A percentile compares a stretch with the other conserved stretches of the same genome.
phyloP scores from a whole-genome alignment of 1,139 yeast genomes.

The Candida frijolesensis region DNA sequence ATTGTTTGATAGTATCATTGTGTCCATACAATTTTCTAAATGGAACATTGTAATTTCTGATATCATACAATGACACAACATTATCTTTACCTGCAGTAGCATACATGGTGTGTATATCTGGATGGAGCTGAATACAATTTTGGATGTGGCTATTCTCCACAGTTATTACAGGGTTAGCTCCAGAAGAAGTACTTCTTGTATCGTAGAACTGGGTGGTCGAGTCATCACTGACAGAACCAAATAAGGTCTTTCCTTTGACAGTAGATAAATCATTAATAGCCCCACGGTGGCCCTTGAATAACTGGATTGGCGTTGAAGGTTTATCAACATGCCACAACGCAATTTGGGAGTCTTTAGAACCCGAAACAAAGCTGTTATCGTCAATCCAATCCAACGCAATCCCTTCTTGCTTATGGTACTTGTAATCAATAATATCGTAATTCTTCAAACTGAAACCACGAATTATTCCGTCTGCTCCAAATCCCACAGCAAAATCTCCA shows the following conservation, averaged over 20 bases:
- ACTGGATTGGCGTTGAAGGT: slow-evolving; percentile 44
- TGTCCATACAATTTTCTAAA: slow-evolving; percentile 55
- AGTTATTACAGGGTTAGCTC: slow-evolving; percentile 43
- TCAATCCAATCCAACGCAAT: slow-evolving; percentile 68
- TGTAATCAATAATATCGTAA: slow-evolving; percentile 39
- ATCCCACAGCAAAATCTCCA: slow-evolving; percentile 45
- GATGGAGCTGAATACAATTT: slow-evolving; percentile 53
- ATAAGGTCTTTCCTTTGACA: slow-evolving; percentile 48
- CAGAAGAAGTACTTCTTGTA: slow-evolving; percentile 40
- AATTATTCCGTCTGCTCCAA: slow-evolving; percentile 53
- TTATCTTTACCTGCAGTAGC: slow-evolving; percentile 60
- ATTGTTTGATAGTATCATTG: slow-evolving; percentile 41
- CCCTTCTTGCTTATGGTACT: slow-evolving; percentile 68
- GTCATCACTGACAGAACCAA: slow-evolving; percentile 79
- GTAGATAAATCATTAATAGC: slow-evolving; percentile 61
- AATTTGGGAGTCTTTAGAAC: slow-evolving; percentile 66
- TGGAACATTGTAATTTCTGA: slow-evolving; percentile 50
- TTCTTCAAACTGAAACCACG: slow-evolving; percentile 39
- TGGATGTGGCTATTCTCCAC: slow-evolving; percentile 48
- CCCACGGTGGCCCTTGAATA: slow-evolving; percentile 49
- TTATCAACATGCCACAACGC: slow-evolving; percentile 67
- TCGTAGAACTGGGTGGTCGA: slow-evolving; percentile 69
- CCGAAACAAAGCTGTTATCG: slow-evolving; percentile 56
- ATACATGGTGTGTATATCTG: slow-evolving; percentile 42
- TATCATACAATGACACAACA: slow-evolving; percentile 50